Conservation (phyloP, 2,329 filamentous ascomycete genomes). For the Scedosporium minutisporum region DNA sequence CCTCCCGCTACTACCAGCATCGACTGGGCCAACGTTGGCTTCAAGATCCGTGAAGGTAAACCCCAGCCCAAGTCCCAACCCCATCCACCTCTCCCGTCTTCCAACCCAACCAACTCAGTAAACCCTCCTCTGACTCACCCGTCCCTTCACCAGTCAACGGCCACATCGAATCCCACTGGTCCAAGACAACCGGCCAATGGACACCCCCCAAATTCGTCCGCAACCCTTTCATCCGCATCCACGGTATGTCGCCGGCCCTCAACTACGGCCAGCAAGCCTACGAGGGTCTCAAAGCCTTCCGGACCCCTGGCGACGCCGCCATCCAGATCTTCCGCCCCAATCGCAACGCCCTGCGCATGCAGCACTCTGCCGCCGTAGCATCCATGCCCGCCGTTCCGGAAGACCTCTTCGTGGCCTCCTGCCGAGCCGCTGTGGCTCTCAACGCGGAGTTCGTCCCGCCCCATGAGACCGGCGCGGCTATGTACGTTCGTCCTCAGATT, state of each 20-base stretch:
- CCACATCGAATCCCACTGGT: conserved; percentile 84
- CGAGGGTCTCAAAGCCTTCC: conserved; percentile 97
- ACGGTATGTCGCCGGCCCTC: conserved; percentile 88
- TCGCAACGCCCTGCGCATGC: conserved; percentile 75
- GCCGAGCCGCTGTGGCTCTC: conserved; percentile 70
- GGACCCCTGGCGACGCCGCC: conserved; percentile 53
- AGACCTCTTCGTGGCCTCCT: conserved; percentile 64
- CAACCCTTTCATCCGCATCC: conserved; percentile 77
- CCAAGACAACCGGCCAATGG: conserved; percentile 66
- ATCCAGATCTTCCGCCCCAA: conserved; percentile 85
- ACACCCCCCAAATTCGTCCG: conserved; percentile 66
- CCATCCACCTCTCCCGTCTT: conserved; percentile 1
- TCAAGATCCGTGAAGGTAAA: conserved; percentile 80
- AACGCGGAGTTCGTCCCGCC: conserved; percentile 91
- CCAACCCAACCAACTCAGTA: neutral
- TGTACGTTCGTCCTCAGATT: conserved; percentile 85
- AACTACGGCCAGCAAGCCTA: conserved; percentile 98
- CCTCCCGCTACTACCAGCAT: conserved; percentile 71
- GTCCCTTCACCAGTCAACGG: conserved; percentile 63
- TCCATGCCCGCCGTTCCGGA: conserved; percentile 74
- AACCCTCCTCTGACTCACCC: neutral
- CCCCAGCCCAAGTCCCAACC: conserved; percentile 3
- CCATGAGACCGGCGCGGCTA: conserved; percentile 75
- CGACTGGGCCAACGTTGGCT: conserved; percentile 91
- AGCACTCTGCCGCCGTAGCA: conserved; percentile 73